phyloP scores from a whole-genome alignment of 805 yeast genomes.

The Candida multigemmis region DNA sequence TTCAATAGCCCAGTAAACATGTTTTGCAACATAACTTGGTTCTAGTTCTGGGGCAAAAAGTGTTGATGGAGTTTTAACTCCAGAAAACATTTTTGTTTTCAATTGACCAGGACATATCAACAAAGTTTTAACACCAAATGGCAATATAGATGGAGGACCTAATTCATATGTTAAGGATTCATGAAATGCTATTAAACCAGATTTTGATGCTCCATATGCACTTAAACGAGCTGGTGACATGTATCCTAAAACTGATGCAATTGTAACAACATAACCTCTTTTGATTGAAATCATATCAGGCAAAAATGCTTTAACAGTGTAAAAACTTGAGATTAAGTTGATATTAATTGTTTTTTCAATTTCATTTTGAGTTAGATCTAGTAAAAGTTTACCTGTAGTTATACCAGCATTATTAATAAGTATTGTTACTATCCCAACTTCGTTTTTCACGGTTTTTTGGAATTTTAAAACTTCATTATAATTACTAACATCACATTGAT shows the following conservation, averaged over 20 bases:
- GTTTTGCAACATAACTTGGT: constrained; percentile 54
- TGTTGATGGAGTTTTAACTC: constrained; percentile 65
- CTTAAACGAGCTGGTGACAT: constrained; percentile 76
- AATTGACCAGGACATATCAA: constrained; percentile 86
- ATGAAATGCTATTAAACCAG: constrained; percentile 78
- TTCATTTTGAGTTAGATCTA: constrained; percentile 46
- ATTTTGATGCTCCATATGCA: constrained; percentile 85
- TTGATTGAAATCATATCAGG: constrained; percentile 57
- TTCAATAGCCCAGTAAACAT: constrained; percentile 46
- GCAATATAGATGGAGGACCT: constrained; percentile 39
- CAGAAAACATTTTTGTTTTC: constrained; percentile 63
- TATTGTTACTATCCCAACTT: constrained; percentile 54
- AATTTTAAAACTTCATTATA: constrained; percentile 32
- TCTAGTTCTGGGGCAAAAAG: constrained; percentile 77
- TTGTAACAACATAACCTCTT: constrained; percentile 71
- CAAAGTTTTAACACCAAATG: constrained; percentile 57
- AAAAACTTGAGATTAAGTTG: constrained; percentile 63
- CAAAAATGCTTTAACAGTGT: constrained; percentile 59
- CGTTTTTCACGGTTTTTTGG: constrained; percentile 30
- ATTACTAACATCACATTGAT: constrained; percentile 63
- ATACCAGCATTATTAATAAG: constrained; percentile 85
- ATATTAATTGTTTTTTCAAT: constrained; percentile 56
- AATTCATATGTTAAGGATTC: constrained; percentile 70
- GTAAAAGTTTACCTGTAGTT: constrained; percentile 45
- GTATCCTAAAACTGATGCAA: constrained; percentile 80